phyloP scores from a whole-genome alignment of 345 rosid genomes.

The Cardiospermum halicacabum region DNA sequence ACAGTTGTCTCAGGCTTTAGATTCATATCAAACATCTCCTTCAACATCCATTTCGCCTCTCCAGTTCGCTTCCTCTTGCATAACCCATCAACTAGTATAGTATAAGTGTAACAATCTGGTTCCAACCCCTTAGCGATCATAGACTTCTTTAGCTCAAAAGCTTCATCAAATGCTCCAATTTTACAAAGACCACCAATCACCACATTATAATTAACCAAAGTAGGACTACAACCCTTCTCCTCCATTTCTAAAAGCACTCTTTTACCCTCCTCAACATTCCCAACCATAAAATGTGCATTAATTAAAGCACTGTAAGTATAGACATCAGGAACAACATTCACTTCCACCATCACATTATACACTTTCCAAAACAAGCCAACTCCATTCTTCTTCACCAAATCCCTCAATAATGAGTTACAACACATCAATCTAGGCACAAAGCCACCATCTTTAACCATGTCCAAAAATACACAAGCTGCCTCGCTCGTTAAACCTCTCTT shows the following conservation, averaged over 20 bases:
- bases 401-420: constrained; percentile 55
- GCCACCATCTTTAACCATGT: constrained; percentile 25
- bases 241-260: constrained; percentile 42
- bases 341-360: constrained; percentile 46
- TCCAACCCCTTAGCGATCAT: constrained; percentile 48
- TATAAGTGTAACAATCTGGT: constrained; percentile 37
- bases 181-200: constrained; percentile 51
- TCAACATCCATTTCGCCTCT: constrained; percentile 52
- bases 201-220: constrained; percentile 44
- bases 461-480: constrained; percentile 42
- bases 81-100: constrained; percentile 44
- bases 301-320: constrained; percentile 48
- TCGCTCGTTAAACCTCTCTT: constrained; percentile 43
- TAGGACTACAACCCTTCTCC: constrained; percentile 42
- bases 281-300: constrained; percentile 54
- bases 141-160: constrained; percentile 40
- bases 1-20: constrained; percentile 40
- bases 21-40: constrained; percentile 50
- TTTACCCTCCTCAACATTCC: constrained; percentile 40
- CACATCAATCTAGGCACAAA: constrained; percentile 36
- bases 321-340: constrained; percentile 42
- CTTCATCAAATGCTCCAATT: constrained; percentile 52
- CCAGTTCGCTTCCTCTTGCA: constrained; percentile 46
- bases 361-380: constrained; percentile 63
- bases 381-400: constrained; percentile 46